Base-by-base conservation (phyloP, 352 stramenopile genomes). In the Phytophthora pseudosyringae region DNA sequence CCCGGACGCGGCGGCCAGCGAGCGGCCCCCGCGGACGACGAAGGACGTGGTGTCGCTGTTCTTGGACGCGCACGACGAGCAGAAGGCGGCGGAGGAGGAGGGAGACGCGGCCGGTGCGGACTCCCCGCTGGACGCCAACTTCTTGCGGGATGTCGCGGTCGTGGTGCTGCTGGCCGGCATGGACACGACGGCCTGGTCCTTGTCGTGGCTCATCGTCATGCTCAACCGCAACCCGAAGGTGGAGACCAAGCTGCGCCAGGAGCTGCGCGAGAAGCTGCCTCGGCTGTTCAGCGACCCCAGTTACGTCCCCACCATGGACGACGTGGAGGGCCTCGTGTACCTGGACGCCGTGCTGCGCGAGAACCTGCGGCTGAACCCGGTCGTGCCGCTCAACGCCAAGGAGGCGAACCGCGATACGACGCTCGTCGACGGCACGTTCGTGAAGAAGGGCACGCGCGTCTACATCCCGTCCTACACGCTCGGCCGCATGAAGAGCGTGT, bases 201-300 rank as follows among this genome's bases (percentile, higher is more conserved):
- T 96, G 21, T 77, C 66, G 29, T 97, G 89, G 89, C 59, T 90
- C 6, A 72, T 95, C 25, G 82, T 89, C 50, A 77, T 80, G 55
- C 62, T 97, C 4, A 75, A 77, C 47, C 78, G 74, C 12, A 71
- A 95, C 59, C 88, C 86, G 11, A 51, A 85, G 15, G 72, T 90
- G 1, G 53, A 74, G 41, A 58, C 64, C 0, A 78, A 79, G 28
- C 64, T 93, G 21, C 65, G 76, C 1, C 63, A 76, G 9, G 86
- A 94, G 45, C 60, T 93, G 6, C 31, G 60, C 4, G 58, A 69
- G 36, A 83, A 79, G 41, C 66, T 83, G 13, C 79, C 63, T 4
- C 55, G 45, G 32, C 41, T 73, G 16, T 77, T 73, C 36, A 75
- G 48, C 26, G 70, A 63, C 56, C 43, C 51, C 8, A 64, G 58